A percentile compares a stretch with the other conserved stretches of the same genome.
Evolutionary conservation across 163 green algal species (phyloP).

Genomic region (Trebouxia gelatinosa): DNA sequence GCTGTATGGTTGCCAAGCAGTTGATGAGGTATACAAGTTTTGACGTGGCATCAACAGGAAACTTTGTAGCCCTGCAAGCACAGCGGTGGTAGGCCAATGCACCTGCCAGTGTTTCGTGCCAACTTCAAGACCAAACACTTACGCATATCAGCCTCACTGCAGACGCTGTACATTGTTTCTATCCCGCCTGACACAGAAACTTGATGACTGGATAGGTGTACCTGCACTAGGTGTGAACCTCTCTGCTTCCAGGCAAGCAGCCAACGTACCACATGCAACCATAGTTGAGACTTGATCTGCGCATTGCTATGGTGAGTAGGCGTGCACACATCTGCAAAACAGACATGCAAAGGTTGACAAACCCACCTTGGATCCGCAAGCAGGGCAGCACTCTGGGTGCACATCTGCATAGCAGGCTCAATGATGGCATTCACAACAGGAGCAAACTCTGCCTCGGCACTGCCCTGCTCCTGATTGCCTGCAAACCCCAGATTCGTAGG

Average conservation of each 20-base stretch:
- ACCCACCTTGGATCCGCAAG: conserved; percentile 53
- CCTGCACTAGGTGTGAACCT: not conserved
- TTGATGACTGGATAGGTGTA: not conserved
- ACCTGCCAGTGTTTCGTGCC: not conserved
- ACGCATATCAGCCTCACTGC: not conserved
- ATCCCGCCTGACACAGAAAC: not conserved
- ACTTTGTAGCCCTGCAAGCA: conserved; percentile 18
- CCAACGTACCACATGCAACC: not conserved
- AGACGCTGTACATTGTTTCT: not conserved
- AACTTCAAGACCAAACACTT: not conserved
- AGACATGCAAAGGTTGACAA: too few species aligned
- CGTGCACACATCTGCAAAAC: not conserved
- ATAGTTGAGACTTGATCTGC: too few species aligned
- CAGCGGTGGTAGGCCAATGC: not conserved
- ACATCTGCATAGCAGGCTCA: conserved; percentile 79
- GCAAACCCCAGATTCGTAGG: too few species aligned
- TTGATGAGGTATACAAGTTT: conserved; percentile 85
- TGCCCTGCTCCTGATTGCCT: conserved; percentile 4
- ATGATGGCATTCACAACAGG: conserved; percentile 62
- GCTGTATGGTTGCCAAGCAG: conserved; percentile 71
- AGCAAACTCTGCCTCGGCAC: conserved; percentile 38
- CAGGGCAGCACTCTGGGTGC: conserved; percentile 55
- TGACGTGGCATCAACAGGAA: conserved; percentile 57
- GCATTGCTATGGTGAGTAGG: too few species aligned
- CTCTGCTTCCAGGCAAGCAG: not conserved